A percentile compares a stretch with the other conserved stretches of the same genome.
Conservation (phyloP, 208 protist genomes). For the Trypanosoma lewisi region DNA sequence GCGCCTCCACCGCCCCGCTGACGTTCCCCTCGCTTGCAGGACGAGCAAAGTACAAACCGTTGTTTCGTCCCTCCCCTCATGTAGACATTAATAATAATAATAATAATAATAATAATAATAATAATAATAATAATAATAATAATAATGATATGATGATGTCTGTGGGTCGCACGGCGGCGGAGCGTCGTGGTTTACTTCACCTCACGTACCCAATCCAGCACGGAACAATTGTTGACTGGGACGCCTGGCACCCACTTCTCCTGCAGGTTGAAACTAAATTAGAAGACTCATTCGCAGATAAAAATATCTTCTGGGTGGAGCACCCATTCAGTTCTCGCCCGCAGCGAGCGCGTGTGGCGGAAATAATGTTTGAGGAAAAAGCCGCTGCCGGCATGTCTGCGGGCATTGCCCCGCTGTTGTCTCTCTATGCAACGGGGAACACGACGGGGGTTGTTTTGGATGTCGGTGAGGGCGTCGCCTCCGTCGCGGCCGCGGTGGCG, state of each 20-base stretch:
- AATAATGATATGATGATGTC: not conserved
- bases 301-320: conserved; percentile 38
- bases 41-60: conserved; percentile 37
- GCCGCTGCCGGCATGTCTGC: conserved; percentile 36
- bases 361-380: conserved; percentile 51
- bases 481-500: conserved; percentile 51
- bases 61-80: conserved; percentile 8
- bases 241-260: conserved; percentile 26
- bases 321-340: conserved; percentile 48
- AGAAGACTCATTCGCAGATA: not conserved
- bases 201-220: conserved; percentile 72
- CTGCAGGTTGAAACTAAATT: conserved; percentile 22
- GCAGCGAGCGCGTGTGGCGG: conserved; percentile 54
- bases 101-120: conserved; percentile 1
- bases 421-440: conserved; percentile 60
- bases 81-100: not conserved
- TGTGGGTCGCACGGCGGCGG: conserved; percentile 31
- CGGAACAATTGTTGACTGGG: conserved; percentile 56
- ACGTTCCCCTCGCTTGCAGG: conserved; percentile 36
- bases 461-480: conserved; percentile 50
- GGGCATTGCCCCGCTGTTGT: conserved; percentile 48
- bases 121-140: conserved; percentile 3
- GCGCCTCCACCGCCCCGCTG: conserved; percentile 26
- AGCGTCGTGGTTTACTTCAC: conserved; percentile 52
- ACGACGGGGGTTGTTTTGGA: conserved; percentile 63